Evolutionary conservation across 257 asterid species (phyloP).

Genomic region (Solanum sitiens): DNA sequence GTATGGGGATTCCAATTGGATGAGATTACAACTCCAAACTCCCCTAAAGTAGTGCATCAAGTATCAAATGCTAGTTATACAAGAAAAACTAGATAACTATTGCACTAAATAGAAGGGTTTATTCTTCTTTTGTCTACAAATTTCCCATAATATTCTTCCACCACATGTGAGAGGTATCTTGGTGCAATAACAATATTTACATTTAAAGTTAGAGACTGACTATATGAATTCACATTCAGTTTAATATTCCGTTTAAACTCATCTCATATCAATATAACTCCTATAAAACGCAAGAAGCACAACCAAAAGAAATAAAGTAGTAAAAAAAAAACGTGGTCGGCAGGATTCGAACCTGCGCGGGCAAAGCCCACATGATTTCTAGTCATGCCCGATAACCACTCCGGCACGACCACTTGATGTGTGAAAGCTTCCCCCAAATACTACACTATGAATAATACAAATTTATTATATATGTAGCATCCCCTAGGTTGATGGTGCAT

Average conservation of each 20-base stretch:
- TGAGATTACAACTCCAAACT: not conserved
- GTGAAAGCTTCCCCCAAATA: rapidly evolving
- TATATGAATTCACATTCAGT: not conserved
- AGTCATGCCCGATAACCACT: conserved; percentile 99
- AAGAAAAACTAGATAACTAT: too few species aligned
- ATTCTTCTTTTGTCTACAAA: not conserved
- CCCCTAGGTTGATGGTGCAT: not conserved
- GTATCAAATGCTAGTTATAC: not conserved
- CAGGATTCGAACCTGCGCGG: conserved; percentile 99
- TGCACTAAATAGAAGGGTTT: not conserved
- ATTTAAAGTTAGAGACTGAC: not conserved
- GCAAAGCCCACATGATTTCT: conserved; percentile 99
- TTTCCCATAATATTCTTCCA: not conserved
- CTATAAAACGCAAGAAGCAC: not conserved
- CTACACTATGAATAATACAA: rapidly evolving
- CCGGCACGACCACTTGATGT: conserved; percentile 80
- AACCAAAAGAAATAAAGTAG: too few species aligned
- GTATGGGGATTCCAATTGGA: not conserved
- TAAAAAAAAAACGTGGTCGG: conserved; percentile 51
- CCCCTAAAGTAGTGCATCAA: not conserved
- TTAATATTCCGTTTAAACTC: not conserved
- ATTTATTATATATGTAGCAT: not conserved
- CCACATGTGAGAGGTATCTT: not conserved
- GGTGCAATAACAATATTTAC: not conserved
- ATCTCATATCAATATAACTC: not conserved